Base-by-base conservation (phyloP, 441 rosid genomes). In the Pelargonium citronellum region DNA sequence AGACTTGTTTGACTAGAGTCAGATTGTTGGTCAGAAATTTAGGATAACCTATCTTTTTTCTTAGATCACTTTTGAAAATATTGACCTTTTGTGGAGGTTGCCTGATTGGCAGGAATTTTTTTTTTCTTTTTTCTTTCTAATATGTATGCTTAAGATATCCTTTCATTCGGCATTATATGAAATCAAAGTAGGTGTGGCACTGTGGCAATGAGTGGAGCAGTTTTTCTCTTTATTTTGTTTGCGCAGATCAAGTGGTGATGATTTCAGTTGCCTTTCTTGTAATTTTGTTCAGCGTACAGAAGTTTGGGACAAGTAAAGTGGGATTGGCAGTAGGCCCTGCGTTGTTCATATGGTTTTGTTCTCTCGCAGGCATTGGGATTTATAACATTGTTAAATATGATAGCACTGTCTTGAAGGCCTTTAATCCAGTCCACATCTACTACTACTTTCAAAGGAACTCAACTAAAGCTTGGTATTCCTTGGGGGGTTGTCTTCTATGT, bases 281-380 rank as follows among this genome's bases (percentile, higher is more conserved):
- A 81, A 86, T 90, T 76, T 81, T 94, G 82, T 94, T 94, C 83
- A 90, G 97, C 83, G 85, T 94, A 78, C 99, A 94, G 85, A 91
- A 90, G 86, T 91, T 78, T 80, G 99, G 99, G 79, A 91, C 99
- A 67, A 94, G 99, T 83, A 94, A 94, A 85, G 92, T 91, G 77
- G 99, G 99, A 74, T 89, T 94, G 77, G 89, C 69, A 72, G 86
- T 94, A 58, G 97, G 96, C 71, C 99, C 99, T 65, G 97, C 99
- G 71, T 83, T 94, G 78, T 89, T 94, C 73, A 47, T 91, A 74
- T 94, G 99, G 99, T 94, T 94, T 81, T 89, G 95, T 79, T 89
- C 87, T 76, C 95, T 91, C 75, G 97, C 96, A 16, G 89, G 86
- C 73, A 75, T 94, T 69, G 97, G 99, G 71, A 84, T 91, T 73